Conservation (phyloP, 1,139 yeast species). For the Schwanniomyces etchellsii region DNA sequence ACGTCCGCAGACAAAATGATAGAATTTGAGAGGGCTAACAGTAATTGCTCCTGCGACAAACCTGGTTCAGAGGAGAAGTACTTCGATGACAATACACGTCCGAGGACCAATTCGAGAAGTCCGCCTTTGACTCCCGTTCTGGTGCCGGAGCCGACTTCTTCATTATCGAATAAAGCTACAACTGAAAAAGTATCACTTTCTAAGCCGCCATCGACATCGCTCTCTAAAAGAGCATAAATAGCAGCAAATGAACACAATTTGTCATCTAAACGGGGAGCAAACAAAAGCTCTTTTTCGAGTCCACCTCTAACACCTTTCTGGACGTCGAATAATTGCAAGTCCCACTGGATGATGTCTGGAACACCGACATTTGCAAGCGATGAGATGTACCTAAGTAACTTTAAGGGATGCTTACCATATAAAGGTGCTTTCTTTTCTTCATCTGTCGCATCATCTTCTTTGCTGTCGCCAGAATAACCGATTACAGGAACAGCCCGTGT, state of each 20-base stretch:
- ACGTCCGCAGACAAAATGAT: constrained; percentile 63
- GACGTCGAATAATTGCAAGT: constrained; percentile 59
- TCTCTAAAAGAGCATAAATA: constrained; percentile 44
- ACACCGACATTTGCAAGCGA: constrained; percentile 41
- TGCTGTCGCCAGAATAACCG: constrained; percentile 34
- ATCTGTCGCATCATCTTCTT: constrained; percentile 39
- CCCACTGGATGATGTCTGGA: constrained; percentile 51
- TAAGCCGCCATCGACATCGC: constrained; percentile 15
- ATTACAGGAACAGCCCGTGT: constrained; percentile 60
- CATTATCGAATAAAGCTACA: constrained; percentile 54
- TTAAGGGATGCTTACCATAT: constrained; percentile 53
- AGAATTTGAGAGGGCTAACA: constrained; percentile 46
- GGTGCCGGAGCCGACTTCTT: constrained; percentile 57
- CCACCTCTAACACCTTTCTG: constrained; percentile 62
- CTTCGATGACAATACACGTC: constrained; percentile 27
- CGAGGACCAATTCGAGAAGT: constrained; percentile 30
- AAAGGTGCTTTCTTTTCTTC: constrained; percentile 61
- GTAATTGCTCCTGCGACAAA: constrained; percentile 11
- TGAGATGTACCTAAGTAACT: constrained; percentile 52
- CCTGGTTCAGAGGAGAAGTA: constrained; percentile 7
- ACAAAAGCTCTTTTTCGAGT: constrained; percentile 52
- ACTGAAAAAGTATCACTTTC: constrained; percentile 36
- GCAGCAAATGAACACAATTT: constrained; percentile 62
- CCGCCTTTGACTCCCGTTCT: constrained; percentile 59
- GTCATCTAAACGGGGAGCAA: constrained; percentile 65